A percentile compares a stretch with the other conserved stretches of the same genome.
Conservation (phyloP, 305 asterid genomes). For the Galium porrigens region DNA sequence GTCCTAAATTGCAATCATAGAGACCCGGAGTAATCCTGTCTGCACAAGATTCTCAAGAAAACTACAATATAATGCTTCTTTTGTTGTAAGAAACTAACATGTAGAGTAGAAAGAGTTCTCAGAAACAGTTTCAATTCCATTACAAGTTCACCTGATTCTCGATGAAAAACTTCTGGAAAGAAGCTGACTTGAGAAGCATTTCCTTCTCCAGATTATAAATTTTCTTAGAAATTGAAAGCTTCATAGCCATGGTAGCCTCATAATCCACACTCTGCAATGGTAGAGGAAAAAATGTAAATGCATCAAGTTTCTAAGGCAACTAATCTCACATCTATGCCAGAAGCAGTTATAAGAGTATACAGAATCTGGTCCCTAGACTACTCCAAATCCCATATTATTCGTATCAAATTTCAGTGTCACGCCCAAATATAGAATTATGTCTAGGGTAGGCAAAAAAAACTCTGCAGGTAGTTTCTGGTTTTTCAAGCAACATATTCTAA, state of each 20-base stretch:
- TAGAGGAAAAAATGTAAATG: constrained; percentile 8
- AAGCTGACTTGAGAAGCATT: constrained; percentile 37
- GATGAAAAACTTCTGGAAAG: constrained; percentile 53
- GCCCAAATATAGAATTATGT: background rate
- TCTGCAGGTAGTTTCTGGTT: background rate
- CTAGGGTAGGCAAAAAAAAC: background rate
- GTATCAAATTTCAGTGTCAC: background rate
- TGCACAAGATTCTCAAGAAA: background rate
- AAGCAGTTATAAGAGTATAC: background rate
- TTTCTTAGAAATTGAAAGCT: constrained; percentile 77
- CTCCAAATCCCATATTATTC: constrained; percentile 1
- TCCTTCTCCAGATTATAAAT: constrained; percentile 66
- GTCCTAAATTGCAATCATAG: constrained; percentile 4
- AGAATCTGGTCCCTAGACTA: background rate
- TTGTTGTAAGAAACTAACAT: background rate
- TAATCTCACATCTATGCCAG: background rate
- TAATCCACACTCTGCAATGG: constrained; percentile 66
- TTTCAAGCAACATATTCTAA: background rate
- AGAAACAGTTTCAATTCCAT: background rate
- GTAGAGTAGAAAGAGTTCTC: background rate
- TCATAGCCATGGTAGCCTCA: constrained; percentile 71
- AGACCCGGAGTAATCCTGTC: background rate
- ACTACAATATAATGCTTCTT: background rate
- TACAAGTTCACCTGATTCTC: constrained; percentile 59
- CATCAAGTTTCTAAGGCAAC: background rate